These are phyloP conservation scores for Fusarium graminum DNA, from an alignment of 2,329 filamentous ascomycete species.

Conservation along the genomic window DNA sequence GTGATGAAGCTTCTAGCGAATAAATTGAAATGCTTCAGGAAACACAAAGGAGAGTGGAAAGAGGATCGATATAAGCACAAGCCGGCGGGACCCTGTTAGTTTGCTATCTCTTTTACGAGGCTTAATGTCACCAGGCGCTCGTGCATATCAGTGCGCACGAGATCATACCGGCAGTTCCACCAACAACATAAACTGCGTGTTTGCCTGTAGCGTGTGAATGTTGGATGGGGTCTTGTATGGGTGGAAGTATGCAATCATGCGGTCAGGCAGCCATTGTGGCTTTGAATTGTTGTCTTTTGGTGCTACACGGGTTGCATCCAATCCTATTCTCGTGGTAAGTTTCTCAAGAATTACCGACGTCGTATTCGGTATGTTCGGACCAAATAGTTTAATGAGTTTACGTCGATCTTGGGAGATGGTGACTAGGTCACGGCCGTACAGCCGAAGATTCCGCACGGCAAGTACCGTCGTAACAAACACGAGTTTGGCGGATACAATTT, in stretches of 20 bases:
- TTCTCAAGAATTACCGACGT: background rate
- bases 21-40: background rate
- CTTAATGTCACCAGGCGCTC: background rate
- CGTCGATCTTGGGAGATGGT: background rate
- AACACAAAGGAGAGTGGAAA: background rate
- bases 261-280: background rate
- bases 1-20: background rate
- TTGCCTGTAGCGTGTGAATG: background rate
- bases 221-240: background rate
- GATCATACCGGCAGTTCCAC: background rate
- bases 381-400: constrained; percentile 23
- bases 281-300: background rate
- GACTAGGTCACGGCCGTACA: background rate
- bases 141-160: background rate
- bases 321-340: background rate
- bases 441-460: background rate
- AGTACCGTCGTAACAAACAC: no score
- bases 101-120: background rate
- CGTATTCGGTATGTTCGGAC: constrained; percentile 15
- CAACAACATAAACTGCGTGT: background rate
- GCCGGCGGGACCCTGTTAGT: background rate
- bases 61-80: background rate
- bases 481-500: no score
- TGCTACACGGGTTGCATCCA: background rate
- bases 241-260: background rate